phyloP scores from a whole-genome alignment of 73 alveolate genomes.

The Tetrahymena thermophila region DNA sequence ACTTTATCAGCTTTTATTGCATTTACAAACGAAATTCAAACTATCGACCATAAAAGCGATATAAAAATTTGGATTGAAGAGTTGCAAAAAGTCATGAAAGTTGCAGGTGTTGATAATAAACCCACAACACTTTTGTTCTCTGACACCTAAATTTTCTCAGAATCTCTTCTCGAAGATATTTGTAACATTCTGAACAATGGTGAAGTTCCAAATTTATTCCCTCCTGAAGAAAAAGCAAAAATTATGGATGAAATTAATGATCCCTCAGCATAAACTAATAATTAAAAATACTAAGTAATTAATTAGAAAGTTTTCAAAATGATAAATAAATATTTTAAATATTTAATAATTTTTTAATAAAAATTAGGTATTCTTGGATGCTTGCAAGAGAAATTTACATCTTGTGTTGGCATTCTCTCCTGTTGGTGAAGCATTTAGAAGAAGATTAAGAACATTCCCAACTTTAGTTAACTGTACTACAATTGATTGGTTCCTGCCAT shows the following conservation, averaged over 20 bases:
- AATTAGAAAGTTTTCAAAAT: too few species aligned
- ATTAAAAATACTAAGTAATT: not conserved
- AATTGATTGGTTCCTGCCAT: constrained; percentile 59
- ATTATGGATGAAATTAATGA: constrained; percentile 63
- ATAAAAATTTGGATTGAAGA: constrained; percentile 88
- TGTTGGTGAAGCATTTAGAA: constrained; percentile 55
- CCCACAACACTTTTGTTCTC: constrained; percentile 81
- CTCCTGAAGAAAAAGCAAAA: constrained; percentile 69
- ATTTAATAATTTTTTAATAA: too few species aligned
- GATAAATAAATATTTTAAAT: too few species aligned
- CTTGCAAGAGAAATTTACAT: constrained; percentile 34
- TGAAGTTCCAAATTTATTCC: constrained; percentile 95
- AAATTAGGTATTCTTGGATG: not conserved
- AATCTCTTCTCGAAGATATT: constrained; percentile 96
- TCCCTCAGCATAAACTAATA: not conserved
- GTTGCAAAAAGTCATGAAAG: constrained; percentile 71
- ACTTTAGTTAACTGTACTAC: constrained; percentile 67
- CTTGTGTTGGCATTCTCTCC: constrained; percentile 39
- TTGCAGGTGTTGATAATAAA: constrained; percentile 77
- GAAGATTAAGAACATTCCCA: constrained; percentile 55
- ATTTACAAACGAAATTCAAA: constrained; percentile 56
- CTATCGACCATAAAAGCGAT: constrained; percentile 60
- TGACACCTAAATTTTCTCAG: constrained; percentile 90
- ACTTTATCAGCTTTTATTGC: constrained; percentile 95
- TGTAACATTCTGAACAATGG: constrained; percentile 96